Evolutionary conservation across 2,329 filamentous ascomycete genomes (phyloP).

Genomic region (Exophiala alcalophila): DNA sequence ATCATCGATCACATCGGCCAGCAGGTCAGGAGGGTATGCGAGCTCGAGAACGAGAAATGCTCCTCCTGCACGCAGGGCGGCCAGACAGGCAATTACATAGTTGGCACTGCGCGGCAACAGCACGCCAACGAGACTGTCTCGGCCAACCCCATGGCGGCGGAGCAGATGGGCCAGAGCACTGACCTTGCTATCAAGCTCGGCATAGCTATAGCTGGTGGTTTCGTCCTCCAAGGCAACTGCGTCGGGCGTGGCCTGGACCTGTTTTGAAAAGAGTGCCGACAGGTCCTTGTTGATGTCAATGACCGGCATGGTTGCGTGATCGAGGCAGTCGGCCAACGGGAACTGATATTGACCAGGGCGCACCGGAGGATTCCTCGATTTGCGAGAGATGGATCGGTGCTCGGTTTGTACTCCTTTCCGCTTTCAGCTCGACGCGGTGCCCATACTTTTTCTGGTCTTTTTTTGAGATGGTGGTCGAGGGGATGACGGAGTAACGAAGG

Average conservation of each 20-base stretch:
- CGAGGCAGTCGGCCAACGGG: too few species aligned
- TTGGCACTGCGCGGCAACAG: conserved; percentile 71
- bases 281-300: conserved; percentile 72
- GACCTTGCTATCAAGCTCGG: conserved; percentile 67
- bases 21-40: conserved; percentile 69
- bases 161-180: conserved; percentile 63
- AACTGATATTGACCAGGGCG: too few species aligned
- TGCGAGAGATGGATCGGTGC: too few species aligned
- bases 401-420: too few species aligned
- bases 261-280: conserved; percentile 66
- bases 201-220: conserved; percentile 64
- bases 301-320: conserved; percentile 58
- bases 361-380: too few species aligned
- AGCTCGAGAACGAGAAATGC: conserved; percentile 78
- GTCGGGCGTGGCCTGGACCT: conserved; percentile 67
- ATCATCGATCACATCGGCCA: conserved; percentile 75
- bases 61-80: conserved; percentile 72
- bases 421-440: too few species aligned
- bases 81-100: conserved; percentile 75
- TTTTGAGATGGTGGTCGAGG: too few species aligned
- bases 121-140: conserved; percentile 72
- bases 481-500: too few species aligned
- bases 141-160: conserved; percentile 64
- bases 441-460: too few species aligned
- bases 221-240: conserved; percentile 71